phyloP scores from a whole-genome alignment of 2,329 filamentous ascomycete genomes.

The Leptographium wingfieldii region DNA sequence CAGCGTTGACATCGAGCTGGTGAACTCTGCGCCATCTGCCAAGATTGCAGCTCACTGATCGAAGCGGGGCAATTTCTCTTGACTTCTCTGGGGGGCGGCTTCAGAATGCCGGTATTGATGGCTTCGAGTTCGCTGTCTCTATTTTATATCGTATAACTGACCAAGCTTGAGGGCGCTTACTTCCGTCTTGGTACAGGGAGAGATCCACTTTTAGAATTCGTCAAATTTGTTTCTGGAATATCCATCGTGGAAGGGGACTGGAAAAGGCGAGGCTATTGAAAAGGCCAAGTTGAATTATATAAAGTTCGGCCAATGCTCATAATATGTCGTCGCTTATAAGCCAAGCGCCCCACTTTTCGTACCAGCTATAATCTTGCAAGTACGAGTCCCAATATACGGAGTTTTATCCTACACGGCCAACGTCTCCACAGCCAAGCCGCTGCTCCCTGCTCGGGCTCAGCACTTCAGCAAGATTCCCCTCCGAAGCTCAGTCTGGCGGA shows the following conservation, averaged over 20 bases:
- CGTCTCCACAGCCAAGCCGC: background rate
- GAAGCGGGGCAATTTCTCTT: too few species aligned
- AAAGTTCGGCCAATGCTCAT: background rate
- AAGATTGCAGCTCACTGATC: background rate
- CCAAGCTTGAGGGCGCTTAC: too few species aligned
- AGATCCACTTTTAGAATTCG: background rate
- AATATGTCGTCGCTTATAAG: background rate
- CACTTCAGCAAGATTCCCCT: slow-evolving; percentile 76
- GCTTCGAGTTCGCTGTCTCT: too few species aligned
- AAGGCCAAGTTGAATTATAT: background rate
- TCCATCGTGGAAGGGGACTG: background rate
- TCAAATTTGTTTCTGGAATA: background rate
- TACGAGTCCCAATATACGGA: too few species aligned
- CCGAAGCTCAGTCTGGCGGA: slow-evolving; percentile 72
- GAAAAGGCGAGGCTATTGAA: background rate
- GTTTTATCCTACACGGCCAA: background rate
- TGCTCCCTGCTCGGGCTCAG: slow-evolving; percentile 10
- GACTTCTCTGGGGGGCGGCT: too few species aligned
- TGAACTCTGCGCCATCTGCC: background rate
- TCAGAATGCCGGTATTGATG: too few species aligned
- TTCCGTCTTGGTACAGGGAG: too few species aligned
- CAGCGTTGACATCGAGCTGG: background rate
- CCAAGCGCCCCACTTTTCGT: background rate
- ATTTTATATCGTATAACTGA: too few species aligned
- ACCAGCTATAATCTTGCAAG: background rate